A percentile compares a stretch with the other conserved stretches of the same genome.
These are phyloP conservation scores for Blepharisma japonicum DNA, from an alignment of 73 alveolate genomes.

Conservation along the genomic window DNA sequence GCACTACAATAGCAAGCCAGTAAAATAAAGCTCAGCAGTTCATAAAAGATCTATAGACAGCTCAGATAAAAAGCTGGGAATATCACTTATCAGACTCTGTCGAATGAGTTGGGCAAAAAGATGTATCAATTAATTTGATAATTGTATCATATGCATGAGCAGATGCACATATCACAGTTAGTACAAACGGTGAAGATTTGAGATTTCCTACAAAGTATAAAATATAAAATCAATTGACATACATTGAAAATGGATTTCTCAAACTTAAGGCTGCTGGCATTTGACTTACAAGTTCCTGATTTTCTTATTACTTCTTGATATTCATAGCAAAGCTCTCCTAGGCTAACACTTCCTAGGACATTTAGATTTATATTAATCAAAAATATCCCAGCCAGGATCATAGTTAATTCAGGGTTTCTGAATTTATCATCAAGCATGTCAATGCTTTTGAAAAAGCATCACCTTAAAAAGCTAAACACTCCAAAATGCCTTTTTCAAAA, in stretches of 20 bases:
- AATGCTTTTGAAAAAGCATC: neutral
- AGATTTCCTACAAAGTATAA: conserved; percentile 1
- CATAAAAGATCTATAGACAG: too few species aligned
- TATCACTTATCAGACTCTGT: too few species aligned
- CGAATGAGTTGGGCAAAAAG: neutral
- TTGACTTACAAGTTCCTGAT: too few species aligned
- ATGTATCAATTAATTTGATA: neutral
- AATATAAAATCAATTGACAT: neutral
- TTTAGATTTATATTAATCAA: neutral
- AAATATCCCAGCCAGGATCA: neutral
- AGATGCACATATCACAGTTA: neutral
- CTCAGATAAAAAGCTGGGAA: too few species aligned
- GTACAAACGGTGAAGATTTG: neutral
- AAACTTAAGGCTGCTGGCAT: neutral
- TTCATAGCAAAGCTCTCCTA: neutral
- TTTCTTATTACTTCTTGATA: neutral
- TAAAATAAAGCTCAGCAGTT: too few species aligned
- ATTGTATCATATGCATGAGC: neutral
- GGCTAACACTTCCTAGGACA: neutral
- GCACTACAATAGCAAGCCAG: too few species aligned
- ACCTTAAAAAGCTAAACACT: neutral
- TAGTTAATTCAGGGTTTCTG: neutral
- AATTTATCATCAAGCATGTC: neutral
- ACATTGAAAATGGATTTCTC: neutral
- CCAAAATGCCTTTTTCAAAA: neutral